These are phyloP conservation scores for Aureobasidium melanogenum DNA, from an alignment of 2,329 filamentous ascomycete species.

Conservation along the genomic window DNA sequence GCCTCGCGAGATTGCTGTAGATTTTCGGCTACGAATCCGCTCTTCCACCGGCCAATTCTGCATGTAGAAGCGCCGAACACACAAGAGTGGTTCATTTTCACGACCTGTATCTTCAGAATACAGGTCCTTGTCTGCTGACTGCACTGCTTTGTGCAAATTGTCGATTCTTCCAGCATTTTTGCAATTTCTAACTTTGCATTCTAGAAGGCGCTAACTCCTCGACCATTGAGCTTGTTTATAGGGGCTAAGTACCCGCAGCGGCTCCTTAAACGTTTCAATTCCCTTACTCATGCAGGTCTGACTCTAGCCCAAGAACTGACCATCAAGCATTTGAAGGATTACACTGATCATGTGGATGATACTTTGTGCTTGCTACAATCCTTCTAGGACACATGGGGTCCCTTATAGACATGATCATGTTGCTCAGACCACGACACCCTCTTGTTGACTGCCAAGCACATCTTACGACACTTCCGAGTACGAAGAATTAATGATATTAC, in stretches of 20 bases:
- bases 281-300: neutral
- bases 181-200: neutral
- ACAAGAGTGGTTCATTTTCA: neutral
- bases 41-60: neutral
- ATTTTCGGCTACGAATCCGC: neutral
- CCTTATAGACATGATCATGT: neutral
- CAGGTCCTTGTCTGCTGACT: neutral
- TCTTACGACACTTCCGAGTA: neutral
- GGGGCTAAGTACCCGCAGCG: neutral
- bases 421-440: neutral
- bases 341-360: neutral
- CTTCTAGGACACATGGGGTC: neutral
- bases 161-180: neutral
- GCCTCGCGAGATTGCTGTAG: conserved; percentile 4
- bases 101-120: neutral
- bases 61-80: neutral
- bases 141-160: neutral
- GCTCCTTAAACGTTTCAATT: conserved; percentile 3
- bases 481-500: neutral
- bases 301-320: neutral
- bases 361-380: neutral
- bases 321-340: neutral
- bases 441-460: neutral
- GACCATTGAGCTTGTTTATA: conserved; percentile 2
- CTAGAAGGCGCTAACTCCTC: neutral